Conservation (phyloP, 371 early-diverging fungal genomes). For the Rhizopus delemar region DNA sequence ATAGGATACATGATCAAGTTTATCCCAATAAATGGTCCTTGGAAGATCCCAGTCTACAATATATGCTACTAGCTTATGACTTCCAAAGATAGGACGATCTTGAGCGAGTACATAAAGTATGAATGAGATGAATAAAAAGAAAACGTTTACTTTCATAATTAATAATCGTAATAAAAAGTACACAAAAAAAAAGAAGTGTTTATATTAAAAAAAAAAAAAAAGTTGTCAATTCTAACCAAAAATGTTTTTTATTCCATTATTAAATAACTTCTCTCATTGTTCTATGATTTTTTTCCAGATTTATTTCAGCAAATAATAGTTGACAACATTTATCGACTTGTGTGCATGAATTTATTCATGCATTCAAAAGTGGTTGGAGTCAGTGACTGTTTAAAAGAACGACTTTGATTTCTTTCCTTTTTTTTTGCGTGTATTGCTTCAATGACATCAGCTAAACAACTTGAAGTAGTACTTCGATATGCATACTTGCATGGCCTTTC, state of each 20-base stretch:
- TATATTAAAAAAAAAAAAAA: too few species aligned
- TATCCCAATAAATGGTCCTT: constrained; percentile 37
- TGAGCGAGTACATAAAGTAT: not conserved
- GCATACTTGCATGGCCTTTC: constrained; percentile 29
- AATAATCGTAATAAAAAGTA: not conserved
- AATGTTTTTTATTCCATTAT: not conserved
- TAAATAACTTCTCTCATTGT: not conserved
- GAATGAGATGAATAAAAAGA: not conserved
- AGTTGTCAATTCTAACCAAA: not conserved
- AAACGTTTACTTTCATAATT: not conserved
- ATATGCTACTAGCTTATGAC: constrained; percentile 32
- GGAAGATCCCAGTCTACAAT: constrained; percentile 52
- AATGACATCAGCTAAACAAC: constrained; percentile 24
- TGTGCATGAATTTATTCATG: too few species aligned
- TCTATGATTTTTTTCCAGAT: too few species aligned
- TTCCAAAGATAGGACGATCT: constrained; percentile 14
- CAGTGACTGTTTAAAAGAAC: not conserved
- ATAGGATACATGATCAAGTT: constrained; percentile 45
- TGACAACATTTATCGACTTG: too few species aligned
- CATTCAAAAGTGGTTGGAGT: too few species aligned
- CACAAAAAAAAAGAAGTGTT: not conserved
- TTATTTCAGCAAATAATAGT: too few species aligned
- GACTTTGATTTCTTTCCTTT: not conserved
- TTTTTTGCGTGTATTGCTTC: not conserved
- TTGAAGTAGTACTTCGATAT: constrained; percentile 35